A percentile compares a stretch with the other conserved stretches of the same genome.
Conservation (phyloP, 176 grass and related monocot genomes). For the Zoysia pacifica region DNA sequence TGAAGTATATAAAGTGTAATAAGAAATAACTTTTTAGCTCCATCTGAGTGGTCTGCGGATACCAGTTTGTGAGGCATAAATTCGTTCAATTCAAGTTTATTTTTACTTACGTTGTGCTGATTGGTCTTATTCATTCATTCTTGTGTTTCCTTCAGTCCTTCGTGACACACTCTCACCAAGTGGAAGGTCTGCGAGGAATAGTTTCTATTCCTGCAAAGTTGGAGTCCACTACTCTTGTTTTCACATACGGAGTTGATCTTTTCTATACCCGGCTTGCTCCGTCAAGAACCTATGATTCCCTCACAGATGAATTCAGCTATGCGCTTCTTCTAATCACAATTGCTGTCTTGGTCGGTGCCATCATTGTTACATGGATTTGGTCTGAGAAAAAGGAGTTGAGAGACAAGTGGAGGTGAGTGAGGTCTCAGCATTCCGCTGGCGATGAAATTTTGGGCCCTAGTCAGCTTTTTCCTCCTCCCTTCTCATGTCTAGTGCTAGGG, state of each 20-base stretch:
- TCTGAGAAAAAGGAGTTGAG: slow-evolving; percentile 88
- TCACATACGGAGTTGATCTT: slow-evolving; percentile 89
- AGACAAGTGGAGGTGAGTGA: slow-evolving; percentile 88
- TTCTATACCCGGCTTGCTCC: slow-evolving; percentile 93
- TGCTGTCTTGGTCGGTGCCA: slow-evolving; percentile 65
- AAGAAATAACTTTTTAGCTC: neutral
- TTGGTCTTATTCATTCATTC: slow-evolving; percentile 21
- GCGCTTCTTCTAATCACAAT: slow-evolving; percentile 74
- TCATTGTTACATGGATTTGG: slow-evolving; percentile 68
- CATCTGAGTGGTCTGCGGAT: neutral
- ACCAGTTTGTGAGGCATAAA: slow-evolving; percentile 1
- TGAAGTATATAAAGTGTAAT: slow-evolving; percentile 7
- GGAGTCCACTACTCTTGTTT: slow-evolving; percentile 95
- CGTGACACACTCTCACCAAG: slow-evolving; percentile 85
- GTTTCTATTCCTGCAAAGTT: slow-evolving; percentile 79
- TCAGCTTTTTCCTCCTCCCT: slow-evolving; percentile 50
- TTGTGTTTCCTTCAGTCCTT: slow-evolving; percentile 61
- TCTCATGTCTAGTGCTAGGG: slow-evolving; percentile 41
- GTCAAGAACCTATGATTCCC: slow-evolving; percentile 97
- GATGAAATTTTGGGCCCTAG: slow-evolving; percentile 54
- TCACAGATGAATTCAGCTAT: slow-evolving; percentile 96
- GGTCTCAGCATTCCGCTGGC: slow-evolving; percentile 24
- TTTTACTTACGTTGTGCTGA: slow-evolving; percentile 22
- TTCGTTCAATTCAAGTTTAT: slow-evolving; percentile 30
- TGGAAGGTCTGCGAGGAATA: slow-evolving; percentile 84